Conservation (phyloP, 2,329 filamentous ascomycete species). For the Penicillium olsonii region DNA sequence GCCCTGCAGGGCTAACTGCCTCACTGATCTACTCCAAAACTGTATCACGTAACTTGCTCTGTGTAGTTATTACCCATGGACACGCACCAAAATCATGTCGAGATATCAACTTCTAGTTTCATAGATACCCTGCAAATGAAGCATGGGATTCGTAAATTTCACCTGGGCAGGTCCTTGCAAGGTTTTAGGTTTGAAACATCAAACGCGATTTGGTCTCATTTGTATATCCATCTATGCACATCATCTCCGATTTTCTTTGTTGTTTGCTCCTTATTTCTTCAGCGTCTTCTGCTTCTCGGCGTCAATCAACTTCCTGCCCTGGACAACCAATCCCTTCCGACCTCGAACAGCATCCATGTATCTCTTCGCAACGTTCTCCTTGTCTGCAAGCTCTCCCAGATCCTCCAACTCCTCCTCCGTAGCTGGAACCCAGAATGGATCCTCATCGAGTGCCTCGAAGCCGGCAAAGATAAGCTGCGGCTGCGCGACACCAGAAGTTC, state of each 20-base stretch:
- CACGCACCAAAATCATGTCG: no score
- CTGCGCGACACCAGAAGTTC: conserved; percentile 84
- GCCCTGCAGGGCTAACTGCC: no score
- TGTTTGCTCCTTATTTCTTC: conserved; percentile 70
- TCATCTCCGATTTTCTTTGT: conserved; percentile 65
- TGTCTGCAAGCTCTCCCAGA: conserved; percentile 87
- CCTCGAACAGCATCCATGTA: conserved; percentile 89
- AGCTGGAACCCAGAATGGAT: conserved; percentile 96
- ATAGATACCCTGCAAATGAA: no score
- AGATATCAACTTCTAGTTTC: no score
- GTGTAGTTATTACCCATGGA: no score
- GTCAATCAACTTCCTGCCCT: conserved; percentile 72
- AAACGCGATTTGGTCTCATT: no score
- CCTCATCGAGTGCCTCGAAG: conserved; percentile 89
- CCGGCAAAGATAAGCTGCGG: conserved; percentile 93
- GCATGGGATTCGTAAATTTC: no score
- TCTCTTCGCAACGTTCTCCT: conserved; percentile 91
- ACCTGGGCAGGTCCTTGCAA: no score
- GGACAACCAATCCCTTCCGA: conserved; percentile 85
- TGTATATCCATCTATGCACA: background rate
- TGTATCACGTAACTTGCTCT: no score
- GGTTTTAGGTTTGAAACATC: no score
- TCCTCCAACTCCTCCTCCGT: conserved; percentile 97
- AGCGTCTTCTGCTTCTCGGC: conserved; percentile 88
- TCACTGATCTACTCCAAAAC: no score